Evolutionary conservation across 495 filamentous ascomycete genomes (phyloP).

Genomic region (Daldinia caldariorum): DNA sequence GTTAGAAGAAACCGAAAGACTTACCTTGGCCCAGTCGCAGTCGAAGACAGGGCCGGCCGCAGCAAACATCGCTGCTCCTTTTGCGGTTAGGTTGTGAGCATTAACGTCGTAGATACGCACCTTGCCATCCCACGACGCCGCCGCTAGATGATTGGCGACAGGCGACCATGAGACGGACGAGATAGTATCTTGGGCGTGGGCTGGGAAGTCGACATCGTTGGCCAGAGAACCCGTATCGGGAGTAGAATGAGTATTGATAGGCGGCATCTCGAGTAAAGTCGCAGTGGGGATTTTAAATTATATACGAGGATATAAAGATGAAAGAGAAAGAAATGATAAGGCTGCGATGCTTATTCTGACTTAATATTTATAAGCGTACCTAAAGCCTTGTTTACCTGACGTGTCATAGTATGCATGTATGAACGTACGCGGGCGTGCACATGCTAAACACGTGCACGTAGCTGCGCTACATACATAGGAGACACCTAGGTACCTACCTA

Average conservation of each 20-base stretch:
- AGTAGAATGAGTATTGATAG: slow-evolving; percentile 49
- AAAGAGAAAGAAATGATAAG: not conserved
- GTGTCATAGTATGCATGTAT: too few species aligned
- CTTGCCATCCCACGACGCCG: slow-evolving; percentile 91
- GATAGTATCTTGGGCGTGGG: slow-evolving; percentile 82
- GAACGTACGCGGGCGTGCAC: too few species aligned
- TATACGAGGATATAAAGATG: not conserved
- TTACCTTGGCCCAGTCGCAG: slow-evolving; percentile 82
- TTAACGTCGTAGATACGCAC: slow-evolving; percentile 87
- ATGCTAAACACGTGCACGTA: too few species aligned
- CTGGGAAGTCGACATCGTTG: slow-evolving; percentile 70
- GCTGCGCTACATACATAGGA: too few species aligned
- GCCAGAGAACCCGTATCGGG: slow-evolving; percentile 73
- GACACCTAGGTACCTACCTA: too few species aligned
- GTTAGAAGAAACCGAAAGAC: slow-evolving; percentile 38
- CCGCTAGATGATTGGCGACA: slow-evolving; percentile 65
- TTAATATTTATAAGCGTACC: slow-evolving; percentile 17
- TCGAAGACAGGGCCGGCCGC: slow-evolving; percentile 79
- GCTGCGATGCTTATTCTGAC: too few species aligned
- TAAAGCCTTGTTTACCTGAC: not conserved
- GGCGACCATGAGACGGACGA: slow-evolving; percentile 83
- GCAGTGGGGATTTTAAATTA: not conserved
- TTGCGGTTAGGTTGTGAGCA: slow-evolving; percentile 70
- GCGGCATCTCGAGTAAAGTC: slow-evolving; percentile 14
- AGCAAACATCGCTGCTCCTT: slow-evolving; percentile 76